phyloP scores from a whole-genome alignment of 1,139 yeast genomes.

The Scheffersomyces titani region DNA sequence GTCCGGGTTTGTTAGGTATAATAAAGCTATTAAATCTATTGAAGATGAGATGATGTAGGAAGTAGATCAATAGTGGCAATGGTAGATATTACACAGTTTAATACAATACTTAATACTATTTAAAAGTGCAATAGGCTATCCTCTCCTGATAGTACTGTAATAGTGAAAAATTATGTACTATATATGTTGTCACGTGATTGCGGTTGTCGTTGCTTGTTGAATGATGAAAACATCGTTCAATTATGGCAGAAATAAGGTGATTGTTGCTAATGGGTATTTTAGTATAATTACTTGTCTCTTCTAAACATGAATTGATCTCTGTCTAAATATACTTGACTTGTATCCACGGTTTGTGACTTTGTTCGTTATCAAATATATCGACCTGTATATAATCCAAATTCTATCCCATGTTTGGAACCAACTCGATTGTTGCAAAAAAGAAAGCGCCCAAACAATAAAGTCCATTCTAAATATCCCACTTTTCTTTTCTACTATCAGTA shows the following conservation, averaged over 20 bases:
- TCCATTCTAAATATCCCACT: not conserved
- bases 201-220: too few relatives aligned
- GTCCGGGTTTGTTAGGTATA: conserved; percentile 16
- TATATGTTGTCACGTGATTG: not conserved
- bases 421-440: not conserved
- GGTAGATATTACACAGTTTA: not conserved
- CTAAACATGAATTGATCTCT: not conserved
- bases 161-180: too few relatives aligned
- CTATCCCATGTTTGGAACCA: too few relatives aligned
- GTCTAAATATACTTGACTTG: not conserved
- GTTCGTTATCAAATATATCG: too few relatives aligned
- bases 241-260: too few relatives aligned
- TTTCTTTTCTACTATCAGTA: not conserved
- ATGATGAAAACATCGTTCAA: too few relatives aligned
- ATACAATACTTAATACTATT: not conserved
- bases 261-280: not conserved
- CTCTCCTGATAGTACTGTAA: too few relatives aligned
- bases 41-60: not conserved
- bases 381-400: too few relatives aligned
- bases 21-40: conserved; percentile 12
- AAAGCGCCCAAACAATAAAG: not conserved
- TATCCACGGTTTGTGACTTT: too few relatives aligned
- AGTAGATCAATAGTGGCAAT: not conserved
- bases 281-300: not conserved
- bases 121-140: too few relatives aligned